Base-by-base conservation (phyloP, 2,329 filamentous ascomycete species). In the Aspergillus nomiae region DNA sequence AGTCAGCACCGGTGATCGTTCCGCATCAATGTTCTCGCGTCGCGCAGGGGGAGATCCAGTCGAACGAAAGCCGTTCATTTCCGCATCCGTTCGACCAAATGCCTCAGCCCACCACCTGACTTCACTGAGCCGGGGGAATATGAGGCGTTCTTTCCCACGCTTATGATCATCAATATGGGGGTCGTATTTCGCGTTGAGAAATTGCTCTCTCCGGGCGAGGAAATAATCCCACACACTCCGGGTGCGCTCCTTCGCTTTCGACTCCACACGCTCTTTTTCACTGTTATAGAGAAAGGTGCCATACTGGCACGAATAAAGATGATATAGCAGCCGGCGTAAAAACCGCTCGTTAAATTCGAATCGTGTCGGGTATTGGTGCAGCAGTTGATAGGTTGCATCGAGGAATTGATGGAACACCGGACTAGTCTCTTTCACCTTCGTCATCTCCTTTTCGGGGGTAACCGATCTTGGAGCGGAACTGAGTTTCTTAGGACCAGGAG, bases 291-390 rank as follows among this genome's bases (percentile, higher is more conserved):
- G 84, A 75, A 99, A 99, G 0, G 94, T 97, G 53, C 95, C 95
- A 67, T 97, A 99, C 75, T 99, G 95, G 69, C 94, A 97, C 0
- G 94, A 94, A 74, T 98, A 94, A 1, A 96, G 85, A 75, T 99
- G 95, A 74, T 98, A 99, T 1, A 98, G 83, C 3, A 99, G 82
- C 24, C 95, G 88, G 30, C 92, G 87, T 8, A 99, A 81, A 77
- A 99, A 98, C 5, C 94, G 89, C 76, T 98, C 95, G 69, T 96
- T 98, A 79, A 93, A 99, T 76, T 99, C 94, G 74, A 99, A 99
- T 0, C 94, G 90, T 8, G 88, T 91, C 0, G 93, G 93, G 71
- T 94, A 84, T 75, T 98, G 95, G 64, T 91, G 85, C 28, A 96
- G 81, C 32, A 99, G 84, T 76, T 99, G 95, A 74, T 95, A 98